Conservation (phyloP, 2,329 filamentous ascomycete species). For the Curvularia spicifera region DNA sequence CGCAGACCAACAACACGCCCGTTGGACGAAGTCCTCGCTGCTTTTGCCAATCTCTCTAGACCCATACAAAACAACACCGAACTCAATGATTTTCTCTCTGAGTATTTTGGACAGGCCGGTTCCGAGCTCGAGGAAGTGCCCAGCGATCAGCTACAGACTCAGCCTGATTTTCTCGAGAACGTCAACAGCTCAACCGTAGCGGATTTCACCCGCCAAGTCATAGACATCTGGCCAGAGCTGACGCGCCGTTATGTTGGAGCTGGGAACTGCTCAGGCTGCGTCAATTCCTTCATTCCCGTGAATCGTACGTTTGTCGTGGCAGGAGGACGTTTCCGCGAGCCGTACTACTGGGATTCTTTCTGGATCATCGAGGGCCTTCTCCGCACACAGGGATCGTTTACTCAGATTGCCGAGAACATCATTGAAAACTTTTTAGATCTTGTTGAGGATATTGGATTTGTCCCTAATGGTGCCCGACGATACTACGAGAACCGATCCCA, state of each 20-base stretch:
- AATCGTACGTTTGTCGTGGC: constrained; percentile 74
- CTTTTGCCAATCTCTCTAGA: constrained; percentile 65
- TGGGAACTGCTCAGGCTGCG: constrained; percentile 62
- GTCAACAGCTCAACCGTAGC: constrained; percentile 64
- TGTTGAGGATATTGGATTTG: constrained; percentile 68
- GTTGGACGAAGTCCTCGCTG: constrained; percentile 65
- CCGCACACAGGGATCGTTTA: constrained; percentile 68
- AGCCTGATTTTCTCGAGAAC: constrained; percentile 63
- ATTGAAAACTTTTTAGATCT: constrained; percentile 75
- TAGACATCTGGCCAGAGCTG: constrained; percentile 72
- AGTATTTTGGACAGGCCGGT: constrained; percentile 68
- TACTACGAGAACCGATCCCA: constrained; percentile 74
- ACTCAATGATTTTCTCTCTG: constrained; percentile 66
- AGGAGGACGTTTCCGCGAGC: constrained; percentile 72
- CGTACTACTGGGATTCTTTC: constrained; percentile 75
- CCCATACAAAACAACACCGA: constrained; percentile 69
- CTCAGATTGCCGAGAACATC: constrained; percentile 68
- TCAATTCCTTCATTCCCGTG: constrained; percentile 69
- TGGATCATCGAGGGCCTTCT: constrained; percentile 72
- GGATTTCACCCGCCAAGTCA: constrained; percentile 68
- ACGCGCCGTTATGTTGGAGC: constrained; percentile 64
- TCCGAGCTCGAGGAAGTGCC: constrained; percentile 66
- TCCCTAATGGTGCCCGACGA: constrained; percentile 70
- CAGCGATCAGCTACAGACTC: constrained; percentile 58
- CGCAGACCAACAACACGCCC: constrained; percentile 66